These are phyloP conservation scores for Citrus cavaleriei DNA, from an alignment of 345 rosid species.

Conservation along the genomic window DNA sequence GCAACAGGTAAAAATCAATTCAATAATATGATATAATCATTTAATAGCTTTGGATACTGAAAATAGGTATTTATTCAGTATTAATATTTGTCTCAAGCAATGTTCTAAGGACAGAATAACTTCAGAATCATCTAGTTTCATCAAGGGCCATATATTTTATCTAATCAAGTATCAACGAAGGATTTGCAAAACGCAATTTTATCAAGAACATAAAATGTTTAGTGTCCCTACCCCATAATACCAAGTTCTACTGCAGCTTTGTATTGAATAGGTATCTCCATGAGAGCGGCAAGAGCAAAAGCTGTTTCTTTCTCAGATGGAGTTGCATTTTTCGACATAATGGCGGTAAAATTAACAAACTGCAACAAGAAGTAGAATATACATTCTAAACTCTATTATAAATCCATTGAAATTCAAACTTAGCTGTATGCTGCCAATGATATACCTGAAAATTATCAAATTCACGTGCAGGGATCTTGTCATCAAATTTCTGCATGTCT, in stretches of 20 bases:
- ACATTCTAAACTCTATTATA: background rate
- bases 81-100: background rate
- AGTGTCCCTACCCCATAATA: conserved; percentile 53
- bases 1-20: background rate
- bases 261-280: conserved; percentile 88
- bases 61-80: background rate
- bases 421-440: background rate
- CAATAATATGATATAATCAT: background rate
- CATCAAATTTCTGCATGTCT: conserved; percentile 70
- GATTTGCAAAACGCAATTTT: background rate
- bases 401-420: background rate
- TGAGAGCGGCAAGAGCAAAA: conserved; percentile 86
- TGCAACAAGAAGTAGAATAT: conserved; percentile 11
- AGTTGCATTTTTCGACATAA: conserved; percentile 50
- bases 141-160: background rate
- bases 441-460: conserved; percentile 78
- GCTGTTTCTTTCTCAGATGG: conserved; percentile 59
- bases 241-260: conserved; percentile 59
- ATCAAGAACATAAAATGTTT: background rate
- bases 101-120: background rate
- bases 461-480: conserved; percentile 63
- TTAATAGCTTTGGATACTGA: background rate
- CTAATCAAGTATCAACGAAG: background rate
- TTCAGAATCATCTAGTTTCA: background rate
- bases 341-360: conserved; percentile 87